Evolutionary conservation across 148 eudicot genomes (phyloP), one percentile per base, ranked within the genome.

Genomic region (Silene uniflora): DNA sequence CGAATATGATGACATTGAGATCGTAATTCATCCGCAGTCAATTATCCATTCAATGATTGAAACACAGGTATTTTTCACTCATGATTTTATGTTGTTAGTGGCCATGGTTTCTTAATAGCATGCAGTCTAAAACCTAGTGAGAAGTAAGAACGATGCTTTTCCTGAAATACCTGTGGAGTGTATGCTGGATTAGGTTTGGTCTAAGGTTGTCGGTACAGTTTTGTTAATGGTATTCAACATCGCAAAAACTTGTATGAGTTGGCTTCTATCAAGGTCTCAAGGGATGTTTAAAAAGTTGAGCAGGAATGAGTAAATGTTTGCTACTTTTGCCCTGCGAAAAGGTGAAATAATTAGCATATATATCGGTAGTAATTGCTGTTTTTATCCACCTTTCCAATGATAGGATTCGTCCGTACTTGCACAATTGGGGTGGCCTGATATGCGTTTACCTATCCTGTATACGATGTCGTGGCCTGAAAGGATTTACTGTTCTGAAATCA

Each of bases 401-500:
- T 84, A 92, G 98, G 99, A 96, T 87, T 96, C 99, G 62, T 92
- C 98, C 67, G 89, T 96, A 29, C 80, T 96, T 46, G 99, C 99
- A 69, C 99, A 96, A 81, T 65, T 96, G 83, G 98, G 99, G 62
- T 92, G 99, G 99, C 98, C 98, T 77, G 99, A 96, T 79, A 96
- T 96, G 99, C 91, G 99, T 54, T 77, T 96, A 71, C 99, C 99
- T 14, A 91, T 96, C 63, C 84, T 96, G 22, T 96, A 96, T 84
- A 96, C 99, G n/a, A 23, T 96, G 74, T 92, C 99, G 21, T 96
- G 99, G 99, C 99, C 99, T 19, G 98, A 96, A 10, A 91, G 99
- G 83, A 44, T 92, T 67, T 83, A 86, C 84, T 96, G 99, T 59
- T 96, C 99, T 67, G 99, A 96, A 83, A 84, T 91, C 64, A 89